Conservation (phyloP, 257 asterid species). For the Solanum acaule region DNA sequence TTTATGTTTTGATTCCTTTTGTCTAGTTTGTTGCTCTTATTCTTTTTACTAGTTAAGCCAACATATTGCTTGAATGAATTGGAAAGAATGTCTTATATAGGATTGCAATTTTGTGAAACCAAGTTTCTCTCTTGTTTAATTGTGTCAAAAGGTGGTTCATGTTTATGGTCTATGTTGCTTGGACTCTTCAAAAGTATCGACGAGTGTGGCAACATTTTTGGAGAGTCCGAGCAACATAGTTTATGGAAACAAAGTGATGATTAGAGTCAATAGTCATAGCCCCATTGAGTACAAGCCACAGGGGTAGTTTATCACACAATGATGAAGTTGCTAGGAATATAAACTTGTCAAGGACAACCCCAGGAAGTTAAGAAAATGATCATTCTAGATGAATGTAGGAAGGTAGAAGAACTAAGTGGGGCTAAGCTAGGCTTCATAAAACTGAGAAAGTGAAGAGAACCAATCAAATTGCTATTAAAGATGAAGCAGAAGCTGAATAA, state of each 20-base stretch:
- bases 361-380: neutral
- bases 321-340: neutral
- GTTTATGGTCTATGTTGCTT: neutral
- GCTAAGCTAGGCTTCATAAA: neutral
- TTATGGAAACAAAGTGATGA: neutral
- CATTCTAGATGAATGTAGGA: neutral
- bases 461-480: neutral
- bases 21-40: neutral
- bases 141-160: neutral
- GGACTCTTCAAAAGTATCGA: neutral
- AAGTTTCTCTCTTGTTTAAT: neutral
- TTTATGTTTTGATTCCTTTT: neutral
- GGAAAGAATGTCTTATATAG: neutral
- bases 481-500: slow-evolving; percentile 1
- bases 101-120: neutral
- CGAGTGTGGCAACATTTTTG: neutral
- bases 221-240: neutral
- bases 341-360: neutral
- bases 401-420: neutral
- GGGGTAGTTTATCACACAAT: neutral
- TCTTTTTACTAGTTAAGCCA: too few species aligned
- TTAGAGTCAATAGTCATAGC: neutral
- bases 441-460: neutral
- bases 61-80: too few species aligned
- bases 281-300: neutral